Evolutionary conservation across 73 alveolate species (phyloP).

Genomic region (Blepharisma japonicum): DNA sequence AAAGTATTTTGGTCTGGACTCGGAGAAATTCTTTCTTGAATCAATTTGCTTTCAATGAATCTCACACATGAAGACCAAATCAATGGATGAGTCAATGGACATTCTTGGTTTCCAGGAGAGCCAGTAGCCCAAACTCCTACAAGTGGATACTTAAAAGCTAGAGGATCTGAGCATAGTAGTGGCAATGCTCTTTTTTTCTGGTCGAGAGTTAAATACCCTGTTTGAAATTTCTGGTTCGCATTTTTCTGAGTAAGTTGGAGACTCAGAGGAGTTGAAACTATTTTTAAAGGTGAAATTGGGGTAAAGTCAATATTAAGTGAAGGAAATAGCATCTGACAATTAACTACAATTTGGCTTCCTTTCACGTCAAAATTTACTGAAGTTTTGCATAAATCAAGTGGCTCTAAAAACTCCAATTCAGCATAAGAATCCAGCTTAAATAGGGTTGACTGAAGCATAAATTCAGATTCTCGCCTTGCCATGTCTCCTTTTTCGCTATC

Average conservation of each 20-base stretch:
- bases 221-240: conserved; percentile 20
- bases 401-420: not conserved
- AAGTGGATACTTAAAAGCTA: conserved; percentile 16
- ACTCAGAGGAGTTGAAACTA: conserved; percentile 39
- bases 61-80: conserved; percentile 33
- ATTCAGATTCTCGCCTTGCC: not conserved
- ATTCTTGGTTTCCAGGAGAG: not conserved
- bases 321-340: conserved; percentile 31
- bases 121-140: conserved; percentile 16
- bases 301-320: conserved; percentile 17
- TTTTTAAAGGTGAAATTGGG: conserved; percentile 32
- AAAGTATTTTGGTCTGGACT: not conserved
- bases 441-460: not conserved
- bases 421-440: not conserved
- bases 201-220: conserved; percentile 37
- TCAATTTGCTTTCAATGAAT: not conserved
- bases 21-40: conserved; percentile 4
- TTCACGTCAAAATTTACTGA: not conserved
- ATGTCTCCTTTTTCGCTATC: not conserved
- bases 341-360: not conserved
- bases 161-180: conserved; percentile 21
- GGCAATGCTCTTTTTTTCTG: conserved; percentile 32
- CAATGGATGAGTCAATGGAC: conserved; percentile 28
- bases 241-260: conserved; percentile 10
- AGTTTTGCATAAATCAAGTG: conserved; percentile 1